Evolutionary conservation across 2,329 filamentous ascomycete species (phyloP), one percentile per base, ranked within the genome.

Genomic region (Ophiocordyceps camponoti-rufipedis): DNA sequence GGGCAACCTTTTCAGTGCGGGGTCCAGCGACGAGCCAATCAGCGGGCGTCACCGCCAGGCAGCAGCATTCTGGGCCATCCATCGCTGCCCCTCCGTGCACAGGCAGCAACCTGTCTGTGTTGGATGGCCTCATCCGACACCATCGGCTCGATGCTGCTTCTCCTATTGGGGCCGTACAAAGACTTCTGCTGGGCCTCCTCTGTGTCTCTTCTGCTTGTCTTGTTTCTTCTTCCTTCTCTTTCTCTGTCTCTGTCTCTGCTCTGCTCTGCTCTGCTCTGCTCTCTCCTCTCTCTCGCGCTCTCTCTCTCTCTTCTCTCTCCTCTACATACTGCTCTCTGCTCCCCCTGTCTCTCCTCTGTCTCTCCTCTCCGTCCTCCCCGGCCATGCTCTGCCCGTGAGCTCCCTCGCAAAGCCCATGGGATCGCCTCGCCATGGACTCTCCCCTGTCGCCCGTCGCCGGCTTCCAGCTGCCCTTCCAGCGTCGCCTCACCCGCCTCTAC

Each of bases 401-500:
- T 39, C 13, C 35, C 16, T 39, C 13, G 13, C 35, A n/a, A 8
- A 16, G 8, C 11, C 35, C 35, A 39, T 39, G 35, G 35, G 35
- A 39, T 16, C 8, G 16, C n/a, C 28, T 40, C 18, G 33, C 40
- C 49, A 75, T 74, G 71, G 70, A 70, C 47, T 69, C 69, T 1
- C 66, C 35, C 35, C 7, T 71, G 47, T 54, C 72, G n/a, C 67
- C 70, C 10, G 56, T 67, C 43, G 67, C 67, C 46, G 69, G 70
- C 59, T 69, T 73, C 49, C 66, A 71, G 61, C 61, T 73, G 59
- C 70, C 75, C 43, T 71, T 78, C 48, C 74, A 78, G 58, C 70
- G 74, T 48, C 71, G 75, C 46, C 69, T 85, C 16, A 83, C 78
- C 52, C 71, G 82, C 54, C 74, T 88, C 47, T 88, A 88, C 59